Conservation (phyloP, 768 basidiomycete genomes). For the Lactifluus pinguis region DNA sequence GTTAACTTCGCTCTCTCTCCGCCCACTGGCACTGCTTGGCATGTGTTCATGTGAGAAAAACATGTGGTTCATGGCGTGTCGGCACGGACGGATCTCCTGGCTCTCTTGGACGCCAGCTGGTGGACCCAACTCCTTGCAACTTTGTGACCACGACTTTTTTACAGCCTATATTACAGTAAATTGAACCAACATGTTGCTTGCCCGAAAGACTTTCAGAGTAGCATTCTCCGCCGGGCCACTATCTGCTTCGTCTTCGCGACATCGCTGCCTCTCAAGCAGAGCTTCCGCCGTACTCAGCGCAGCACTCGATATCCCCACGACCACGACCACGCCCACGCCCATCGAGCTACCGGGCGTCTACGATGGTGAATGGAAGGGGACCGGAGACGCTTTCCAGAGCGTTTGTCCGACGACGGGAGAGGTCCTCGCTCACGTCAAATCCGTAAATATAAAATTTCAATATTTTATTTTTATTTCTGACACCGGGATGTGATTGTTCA, state of each 20-base stretch:
- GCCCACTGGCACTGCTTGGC: too few species aligned
- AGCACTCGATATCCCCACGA: conserved; percentile 49
- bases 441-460: conserved; percentile 38
- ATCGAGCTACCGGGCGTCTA: conserved; percentile 49
- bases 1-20: too few species aligned
- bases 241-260: conserved; percentile 26
- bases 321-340: conserved; percentile 23
- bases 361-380: conserved; percentile 74
- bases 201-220: conserved; percentile 6
- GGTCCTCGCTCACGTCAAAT: conserved; percentile 61
- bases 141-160: too few species aligned
- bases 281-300: conserved; percentile 60
- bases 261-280: conserved; percentile 49
- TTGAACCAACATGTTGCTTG: conserved; percentile 5
- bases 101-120: too few species aligned
- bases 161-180: neutral
- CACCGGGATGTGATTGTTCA: conserved; percentile 22
- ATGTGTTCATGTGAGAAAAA: too few species aligned
- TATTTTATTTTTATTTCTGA: neutral
- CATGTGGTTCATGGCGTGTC: neutral
- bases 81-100: conserved; percentile 13
- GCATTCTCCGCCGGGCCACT: conserved; percentile 14
- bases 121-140: too few species aligned
- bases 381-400: conserved; percentile 60
- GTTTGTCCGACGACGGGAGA: conserved; percentile 86